Evolutionary conservation across 148 eudicot species (phyloP), one percentile per base, ranked within the genome.

Genomic region (Diospyros kaki): DNA sequence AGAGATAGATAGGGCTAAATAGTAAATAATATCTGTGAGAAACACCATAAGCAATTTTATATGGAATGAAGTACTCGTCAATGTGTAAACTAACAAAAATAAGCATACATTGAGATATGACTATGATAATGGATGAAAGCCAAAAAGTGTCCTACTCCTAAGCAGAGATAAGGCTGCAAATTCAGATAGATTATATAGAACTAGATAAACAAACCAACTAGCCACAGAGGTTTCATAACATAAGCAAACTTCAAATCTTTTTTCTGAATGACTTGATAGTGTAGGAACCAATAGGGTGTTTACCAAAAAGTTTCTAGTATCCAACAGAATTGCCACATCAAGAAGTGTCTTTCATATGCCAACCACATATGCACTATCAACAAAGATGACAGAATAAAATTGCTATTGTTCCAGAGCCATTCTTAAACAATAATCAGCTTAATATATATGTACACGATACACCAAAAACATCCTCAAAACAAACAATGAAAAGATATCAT

Each of bases 61-160:
- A 50, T 9, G 40, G 46, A 69, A 54, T 4, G 59, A 54, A 69
- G 61, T 51, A 53, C 5, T 46, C 17, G 9, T 69, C 14, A 10
- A 28, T 28, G 28, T 53, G 54, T 9, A 69, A 53, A 69, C 14
- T 44, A 69, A 11, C 45, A 69, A 13, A 42, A 18, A 39, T 7
- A 69, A 3, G 53, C 3, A 45, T 1, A 45, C 1, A 68, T 28
- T 17, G 15, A 46, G 1, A 45, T 46, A 66, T 4, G 9, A 66
- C 40, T 66, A 39, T 41, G 28, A 45, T 17, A n/a, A 50, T 41
- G 72, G 45, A 38, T 40, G 72, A 11, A 54, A 50, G 10, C 11
- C 6, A 59, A 45, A 14, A 68, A 50, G 9, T 50, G 44, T 68
- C 72, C 11, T 11, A 50, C 58, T 68, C 72, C 72, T 68, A 8